Percentiles rank a stretch among this genome's conserved stretches.
phyloP scores from a whole-genome alignment of 78 protist species.

The Monocercomonoides exilis region DNA sequence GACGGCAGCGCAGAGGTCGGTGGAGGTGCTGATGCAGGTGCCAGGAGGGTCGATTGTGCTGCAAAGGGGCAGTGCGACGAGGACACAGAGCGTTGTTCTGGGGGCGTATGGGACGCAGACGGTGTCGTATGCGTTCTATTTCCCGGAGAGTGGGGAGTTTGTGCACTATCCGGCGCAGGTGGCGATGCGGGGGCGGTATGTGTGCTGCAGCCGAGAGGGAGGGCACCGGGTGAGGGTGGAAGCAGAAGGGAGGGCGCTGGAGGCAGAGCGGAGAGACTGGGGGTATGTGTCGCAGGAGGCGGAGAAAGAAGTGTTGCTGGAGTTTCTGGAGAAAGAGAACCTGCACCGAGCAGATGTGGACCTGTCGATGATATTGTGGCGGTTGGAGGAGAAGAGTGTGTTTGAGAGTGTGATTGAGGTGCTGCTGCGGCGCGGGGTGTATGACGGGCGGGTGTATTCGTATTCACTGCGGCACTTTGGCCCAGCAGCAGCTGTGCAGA shows the following conservation, averaged over 20 bases:
- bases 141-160: neutral
- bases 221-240: neutral
- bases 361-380: neutral
- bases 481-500: neutral
- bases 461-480: neutral
- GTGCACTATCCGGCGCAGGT: neutral
- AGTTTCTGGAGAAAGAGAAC: neutral
- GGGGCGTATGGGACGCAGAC: neutral
- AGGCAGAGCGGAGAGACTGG: neutral
- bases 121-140: neutral
- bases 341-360: neutral
- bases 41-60: neutral
- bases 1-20: neutral
- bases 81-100: neutral
- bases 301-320: neutral
- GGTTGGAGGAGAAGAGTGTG: neutral
- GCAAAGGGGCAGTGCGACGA: neutral
- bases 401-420: neutral
- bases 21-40: neutral
- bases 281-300: neutral
- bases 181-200: too few species aligned
- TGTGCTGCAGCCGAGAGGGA: too few species aligned
- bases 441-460: neutral
- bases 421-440: neutral
- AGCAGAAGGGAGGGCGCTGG: neutral